These are phyloP conservation scores for Solanum chacoense DNA, from an alignment of 305 asterid genomes.

Conservation along the genomic window DNA sequence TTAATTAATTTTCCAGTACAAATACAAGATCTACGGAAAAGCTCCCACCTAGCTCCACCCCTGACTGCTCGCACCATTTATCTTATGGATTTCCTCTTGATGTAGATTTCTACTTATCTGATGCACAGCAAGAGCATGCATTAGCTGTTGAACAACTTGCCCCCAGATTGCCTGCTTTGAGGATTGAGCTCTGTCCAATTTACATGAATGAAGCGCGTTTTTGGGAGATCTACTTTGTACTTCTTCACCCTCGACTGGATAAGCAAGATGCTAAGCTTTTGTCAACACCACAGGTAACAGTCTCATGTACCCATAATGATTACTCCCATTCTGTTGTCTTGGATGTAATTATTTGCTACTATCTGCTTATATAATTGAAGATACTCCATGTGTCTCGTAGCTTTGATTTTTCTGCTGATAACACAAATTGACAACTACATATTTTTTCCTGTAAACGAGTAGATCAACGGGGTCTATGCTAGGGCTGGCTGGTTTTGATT, in stretches of 20 bases:
- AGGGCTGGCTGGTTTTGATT: not conserved
- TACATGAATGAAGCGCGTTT: constrained; percentile 75
- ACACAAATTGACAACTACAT: not conserved
- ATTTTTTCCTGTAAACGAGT: not conserved
- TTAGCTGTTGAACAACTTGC: constrained; percentile 77
- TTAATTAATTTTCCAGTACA: no score
- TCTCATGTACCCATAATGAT: not conserved
- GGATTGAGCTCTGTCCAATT: constrained; percentile 91
- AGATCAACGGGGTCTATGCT: not conserved
- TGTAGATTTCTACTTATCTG: constrained; percentile 71
- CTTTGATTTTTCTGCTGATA: not conserved
- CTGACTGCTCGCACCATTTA: not conserved
- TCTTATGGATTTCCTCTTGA: not conserved
- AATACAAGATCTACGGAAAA: no score
- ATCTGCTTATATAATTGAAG: not conserved
- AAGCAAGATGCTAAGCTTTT: constrained; percentile 55
- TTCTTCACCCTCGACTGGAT: constrained; percentile 68
- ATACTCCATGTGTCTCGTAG: not conserved
- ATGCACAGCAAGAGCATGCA: constrained; percentile 93
- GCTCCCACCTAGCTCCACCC: no score
- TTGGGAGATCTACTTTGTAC: constrained; percentile 95
- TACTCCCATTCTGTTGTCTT: not conserved
- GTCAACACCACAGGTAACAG: constrained; percentile 69
- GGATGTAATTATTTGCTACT: not conserved
- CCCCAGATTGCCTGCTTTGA: constrained; percentile 70